These are phyloP conservation scores for Fusarium xylarioides DNA, from an alignment of 2,329 filamentous ascomycete species.

Conservation along the genomic window DNA sequence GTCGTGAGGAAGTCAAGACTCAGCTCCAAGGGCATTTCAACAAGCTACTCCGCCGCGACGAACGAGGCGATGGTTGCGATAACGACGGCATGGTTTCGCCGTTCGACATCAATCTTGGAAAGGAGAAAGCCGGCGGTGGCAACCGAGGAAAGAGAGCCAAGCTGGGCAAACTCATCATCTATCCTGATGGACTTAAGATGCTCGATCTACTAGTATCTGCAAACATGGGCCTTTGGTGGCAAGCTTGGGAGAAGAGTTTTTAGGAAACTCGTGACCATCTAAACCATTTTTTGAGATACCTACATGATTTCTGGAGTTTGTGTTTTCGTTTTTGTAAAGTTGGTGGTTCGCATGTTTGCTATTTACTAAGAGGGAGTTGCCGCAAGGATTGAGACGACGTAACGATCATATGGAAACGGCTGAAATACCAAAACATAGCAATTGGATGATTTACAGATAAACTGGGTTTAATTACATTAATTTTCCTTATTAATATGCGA, in stretches of 20 bases:
- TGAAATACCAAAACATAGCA: constrained; percentile 16
- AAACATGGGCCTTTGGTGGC: constrained; percentile 95
- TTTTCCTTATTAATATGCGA: background rate
- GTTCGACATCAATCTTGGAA: constrained; percentile 79
- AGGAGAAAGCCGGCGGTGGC: constrained; percentile 86
- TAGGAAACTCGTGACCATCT: constrained; percentile 27
- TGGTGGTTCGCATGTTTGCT: constrained; percentile 7
- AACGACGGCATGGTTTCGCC: constrained; percentile 50
- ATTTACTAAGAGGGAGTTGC: constrained; percentile 25
- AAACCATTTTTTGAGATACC: background rate
- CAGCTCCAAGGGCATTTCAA: constrained; percentile 55
- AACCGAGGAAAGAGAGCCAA: constrained; percentile 88
- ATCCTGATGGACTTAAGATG: constrained; percentile 94
- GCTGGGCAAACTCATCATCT: constrained; percentile 89
- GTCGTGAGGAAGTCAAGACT: constrained; percentile 44
- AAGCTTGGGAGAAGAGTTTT: constrained; percentile 74
- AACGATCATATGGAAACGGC: constrained; percentile 25
- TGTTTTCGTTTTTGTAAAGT: constrained; percentile 14
- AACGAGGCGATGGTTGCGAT: constrained; percentile 49
- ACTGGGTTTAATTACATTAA: background rate
- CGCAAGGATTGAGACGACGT: constrained; percentile 28
- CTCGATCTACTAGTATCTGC: constrained; percentile 89
- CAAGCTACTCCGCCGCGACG: constrained; percentile 51
- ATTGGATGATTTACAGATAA: background rate
- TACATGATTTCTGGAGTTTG: constrained; percentile 22